These are phyloP conservation scores for Periglandula ipomoeae DNA, from an alignment of 2,329 filamentous ascomycete genomes.

Conservation along the genomic window DNA sequence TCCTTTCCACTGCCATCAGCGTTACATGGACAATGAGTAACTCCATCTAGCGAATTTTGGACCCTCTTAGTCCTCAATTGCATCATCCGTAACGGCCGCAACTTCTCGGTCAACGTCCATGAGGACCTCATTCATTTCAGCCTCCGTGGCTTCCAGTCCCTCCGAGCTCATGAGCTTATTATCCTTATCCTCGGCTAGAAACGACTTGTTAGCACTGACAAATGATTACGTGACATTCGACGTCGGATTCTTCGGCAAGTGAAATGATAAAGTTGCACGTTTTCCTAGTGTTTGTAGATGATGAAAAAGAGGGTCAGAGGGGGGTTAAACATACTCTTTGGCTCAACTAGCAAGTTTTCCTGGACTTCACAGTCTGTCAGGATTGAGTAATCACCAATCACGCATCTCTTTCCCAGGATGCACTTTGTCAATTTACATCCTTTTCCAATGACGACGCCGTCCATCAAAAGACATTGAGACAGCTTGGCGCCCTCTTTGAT, in stretches of 20 bases:
- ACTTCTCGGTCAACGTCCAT: conserved; percentile 33
- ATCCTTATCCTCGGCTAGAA: conserved; percentile 55
- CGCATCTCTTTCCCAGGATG: conserved; percentile 71
- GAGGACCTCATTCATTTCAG: conserved; percentile 48
- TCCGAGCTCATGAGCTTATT: conserved; percentile 60
- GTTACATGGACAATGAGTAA: background rate
- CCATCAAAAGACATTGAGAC: conserved; percentile 85
- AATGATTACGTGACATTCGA: background rate
- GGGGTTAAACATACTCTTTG: conserved; percentile 49
- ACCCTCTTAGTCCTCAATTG: conserved; percentile 8
- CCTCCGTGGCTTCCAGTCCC: conserved; percentile 54
- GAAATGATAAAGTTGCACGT: background rate
- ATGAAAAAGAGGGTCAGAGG: background rate
- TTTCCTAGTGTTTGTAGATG: too few relatives aligned
- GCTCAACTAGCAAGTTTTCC: conserved; percentile 76
- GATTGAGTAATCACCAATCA: conserved; percentile 73
- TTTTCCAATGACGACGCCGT: conserved; percentile 76
- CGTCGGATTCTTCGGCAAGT: background rate
- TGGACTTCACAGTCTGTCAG: conserved; percentile 88
- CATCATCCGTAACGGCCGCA: conserved; percentile 14
- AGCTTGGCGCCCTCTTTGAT: conserved; percentile 81
- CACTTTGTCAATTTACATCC: conserved; percentile 80
- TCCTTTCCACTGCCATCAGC: background rate
- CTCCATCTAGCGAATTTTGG: background rate
- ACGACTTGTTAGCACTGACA: background rate